These are phyloP conservation scores for barley (Hordeum vulgare) DNA, from an alignment of 176 grass and related monocot genomes.

Conservation along the genomic window DNA sequence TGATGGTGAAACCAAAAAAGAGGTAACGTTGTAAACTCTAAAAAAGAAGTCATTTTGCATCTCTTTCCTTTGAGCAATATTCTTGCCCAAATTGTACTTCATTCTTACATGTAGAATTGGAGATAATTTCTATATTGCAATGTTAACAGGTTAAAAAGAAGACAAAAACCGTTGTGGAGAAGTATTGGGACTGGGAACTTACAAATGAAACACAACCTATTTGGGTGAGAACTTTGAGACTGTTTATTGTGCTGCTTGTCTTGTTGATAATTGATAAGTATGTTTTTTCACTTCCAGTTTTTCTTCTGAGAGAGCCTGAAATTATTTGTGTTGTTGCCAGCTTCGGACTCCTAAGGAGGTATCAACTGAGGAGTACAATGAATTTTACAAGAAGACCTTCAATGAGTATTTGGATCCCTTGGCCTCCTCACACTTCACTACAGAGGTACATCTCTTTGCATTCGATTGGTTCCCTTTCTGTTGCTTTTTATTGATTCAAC, in stretches of 20 bases:
- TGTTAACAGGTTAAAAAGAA: conserved; percentile 72
- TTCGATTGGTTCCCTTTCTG: conserved; percentile 13
- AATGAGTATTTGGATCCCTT: conserved; percentile 83
- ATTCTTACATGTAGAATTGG: background rate
- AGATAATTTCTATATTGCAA: background rate
- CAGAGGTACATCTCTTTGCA: conserved; percentile 46
- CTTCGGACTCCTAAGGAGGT: conserved; percentile 86
- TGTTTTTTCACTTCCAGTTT: background rate
- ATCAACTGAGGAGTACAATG: conserved; percentile 89
- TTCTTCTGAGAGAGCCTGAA: background rate
- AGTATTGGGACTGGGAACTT: conserved; percentile 99
- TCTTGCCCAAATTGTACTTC: background rate
- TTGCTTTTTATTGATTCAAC: background rate
- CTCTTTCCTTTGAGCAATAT: background rate
- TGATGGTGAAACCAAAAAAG: conserved; percentile 48
- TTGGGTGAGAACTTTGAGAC: conserved; percentile 52
- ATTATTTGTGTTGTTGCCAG: conserved; percentile 27
- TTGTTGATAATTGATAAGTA: background rate
- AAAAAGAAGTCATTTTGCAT: background rate
- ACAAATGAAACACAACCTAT: conserved; percentile 96
- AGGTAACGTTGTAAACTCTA: conserved; percentile 38
- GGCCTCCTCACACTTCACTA: conserved; percentile 94
- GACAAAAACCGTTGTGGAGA: conserved; percentile 87
- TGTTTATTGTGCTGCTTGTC: conserved; percentile 8
- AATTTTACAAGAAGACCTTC: conserved; percentile 97